A percentile compares a stretch with the other conserved stretches of the same genome.
Conservation (phyloP, 805 yeast genomes). For the Hemisphaericaspora nanyangensis region DNA sequence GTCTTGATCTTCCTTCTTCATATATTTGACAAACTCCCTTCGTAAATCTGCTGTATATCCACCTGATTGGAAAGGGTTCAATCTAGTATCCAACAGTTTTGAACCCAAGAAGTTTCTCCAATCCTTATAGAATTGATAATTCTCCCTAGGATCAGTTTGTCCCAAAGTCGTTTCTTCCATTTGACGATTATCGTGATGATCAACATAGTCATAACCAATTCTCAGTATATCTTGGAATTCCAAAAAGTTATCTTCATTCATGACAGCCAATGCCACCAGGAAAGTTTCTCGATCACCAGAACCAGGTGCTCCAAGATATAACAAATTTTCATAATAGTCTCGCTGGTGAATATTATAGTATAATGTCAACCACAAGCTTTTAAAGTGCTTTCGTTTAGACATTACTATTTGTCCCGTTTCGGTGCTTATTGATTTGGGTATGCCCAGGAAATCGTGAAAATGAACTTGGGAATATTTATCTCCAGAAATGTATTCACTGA, state of each 20-base stretch:
- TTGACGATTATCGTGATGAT: slow-evolving; percentile 3
- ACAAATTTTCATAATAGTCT: slow-evolving; percentile 22
- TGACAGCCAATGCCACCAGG: slow-evolving; percentile 33
- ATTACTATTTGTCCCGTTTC: slow-evolving; percentile 37
- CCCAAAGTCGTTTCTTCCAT: slow-evolving; percentile 27
- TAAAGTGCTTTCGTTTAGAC: slow-evolving; percentile 29
- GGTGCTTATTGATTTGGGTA: slow-evolving; percentile 24
- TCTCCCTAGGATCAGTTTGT: slow-evolving; percentile 26
- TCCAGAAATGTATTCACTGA: slow-evolving; percentile 16
- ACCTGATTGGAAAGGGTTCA: slow-evolving; percentile 28
- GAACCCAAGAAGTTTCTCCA: slow-evolving; percentile 25
- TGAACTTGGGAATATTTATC: slow-evolving; percentile 15
- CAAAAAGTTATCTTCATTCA: slow-evolving; percentile 31
- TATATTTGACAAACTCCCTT: slow-evolving; percentile 14
- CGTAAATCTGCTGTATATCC: slow-evolving; percentile 21
- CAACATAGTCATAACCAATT: slow-evolving; percentile 9
- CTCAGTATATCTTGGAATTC: slow-evolving; percentile 15
- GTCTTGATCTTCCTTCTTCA: slow-evolving; percentile 1
- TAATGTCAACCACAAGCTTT: slow-evolving; percentile 25
- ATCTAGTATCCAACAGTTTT: slow-evolving; percentile 23
- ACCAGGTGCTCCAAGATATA: slow-evolving; percentile 35
- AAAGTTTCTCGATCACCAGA: slow-evolving; percentile 36
- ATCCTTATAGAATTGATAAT: slow-evolving; percentile 13
- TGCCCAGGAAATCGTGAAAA: slow-evolving; percentile 31
- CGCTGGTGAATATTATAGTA: slow-evolving; percentile 34